These are phyloP conservation scores for Periconia digitata DNA, from an alignment of 2,329 filamentous ascomycete species.

Conservation along the genomic window DNA sequence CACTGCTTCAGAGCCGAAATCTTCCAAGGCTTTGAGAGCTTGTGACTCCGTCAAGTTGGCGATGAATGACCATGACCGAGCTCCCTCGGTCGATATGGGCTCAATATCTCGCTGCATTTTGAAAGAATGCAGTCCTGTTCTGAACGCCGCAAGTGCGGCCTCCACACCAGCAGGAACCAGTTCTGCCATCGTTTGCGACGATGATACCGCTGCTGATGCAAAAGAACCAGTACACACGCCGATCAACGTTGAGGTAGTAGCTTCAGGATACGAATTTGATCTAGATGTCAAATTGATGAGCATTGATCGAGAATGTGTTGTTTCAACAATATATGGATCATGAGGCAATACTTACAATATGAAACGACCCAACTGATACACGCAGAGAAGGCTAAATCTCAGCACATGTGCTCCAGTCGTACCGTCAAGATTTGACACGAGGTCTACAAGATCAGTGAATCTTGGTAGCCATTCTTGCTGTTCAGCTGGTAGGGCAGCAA, in stretches of 20 bases:
- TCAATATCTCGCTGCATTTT: constrained; percentile 8
- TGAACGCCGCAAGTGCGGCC: constrained; percentile 46
- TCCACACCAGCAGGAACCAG: constrained; percentile 47
- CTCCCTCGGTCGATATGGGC: neutral
- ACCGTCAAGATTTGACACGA: constrained; percentile 20
- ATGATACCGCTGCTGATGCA: constrained; percentile 44
- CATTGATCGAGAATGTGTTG: neutral
- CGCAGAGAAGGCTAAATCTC: constrained; percentile 45
- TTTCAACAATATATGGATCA: neutral
- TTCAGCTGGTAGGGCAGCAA: constrained; percentile 35
- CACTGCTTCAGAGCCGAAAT: neutral
- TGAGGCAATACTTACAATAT: constrained; percentile 14
- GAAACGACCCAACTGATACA: constrained; percentile 17
- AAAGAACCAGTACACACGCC: constrained; percentile 49
- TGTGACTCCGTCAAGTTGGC: neutral
- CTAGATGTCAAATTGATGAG: constrained; percentile 42
- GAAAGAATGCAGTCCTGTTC: constrained; percentile 37
- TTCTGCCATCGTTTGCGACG: constrained; percentile 44
- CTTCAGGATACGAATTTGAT: constrained; percentile 43
- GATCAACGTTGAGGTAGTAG: constrained; percentile 41
- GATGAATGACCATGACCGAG: neutral
- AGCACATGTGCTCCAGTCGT: constrained; percentile 26
- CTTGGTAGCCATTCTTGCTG: constrained; percentile 41
- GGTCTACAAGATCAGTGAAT: constrained; percentile 44
- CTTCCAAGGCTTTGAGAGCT: neutral